Evolutionary conservation across 306 rosid species (phyloP).

Genomic region (Neltuma alba): DNA sequence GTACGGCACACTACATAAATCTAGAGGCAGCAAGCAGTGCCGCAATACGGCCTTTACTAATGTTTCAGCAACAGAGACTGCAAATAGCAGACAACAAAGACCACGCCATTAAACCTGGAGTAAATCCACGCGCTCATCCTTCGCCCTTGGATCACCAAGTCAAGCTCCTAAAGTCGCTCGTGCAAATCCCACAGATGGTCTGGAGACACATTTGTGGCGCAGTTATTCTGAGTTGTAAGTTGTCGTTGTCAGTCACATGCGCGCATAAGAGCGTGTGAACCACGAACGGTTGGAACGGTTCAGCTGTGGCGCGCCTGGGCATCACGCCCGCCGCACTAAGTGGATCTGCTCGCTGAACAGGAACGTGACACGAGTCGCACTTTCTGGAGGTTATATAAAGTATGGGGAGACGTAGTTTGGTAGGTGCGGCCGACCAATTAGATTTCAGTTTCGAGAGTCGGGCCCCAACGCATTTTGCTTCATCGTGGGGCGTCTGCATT

Average conservation of each 20-base stretch:
- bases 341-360: not conserved
- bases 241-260: slow-evolving; percentile 5
- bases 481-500: not conserved
- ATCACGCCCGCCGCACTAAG: not conserved
- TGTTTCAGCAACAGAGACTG: slow-evolving; percentile 8
- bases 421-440: slow-evolving; percentile 1
- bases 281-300: not conserved
- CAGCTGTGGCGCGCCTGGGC: not conserved
- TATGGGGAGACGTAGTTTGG: not conserved
- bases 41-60: not conserved
- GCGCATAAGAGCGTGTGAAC: not conserved
- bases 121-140: not conserved
- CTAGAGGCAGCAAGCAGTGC: slow-evolving; percentile 1
- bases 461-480: not conserved
- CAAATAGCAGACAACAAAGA: not conserved
- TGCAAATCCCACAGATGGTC: not conserved
- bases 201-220: not conserved
- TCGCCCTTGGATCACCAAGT: not conserved
- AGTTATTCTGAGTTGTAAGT: not conserved
- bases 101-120: not conserved
- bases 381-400: not conserved
- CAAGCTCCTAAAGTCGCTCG: not conserved
- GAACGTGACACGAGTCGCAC: not conserved
- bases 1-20: not conserved
- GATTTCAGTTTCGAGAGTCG: not conserved